phyloP scores from a whole-genome alignment of 768 basidiomycete species.

The Termitomyces sp. region DNA sequence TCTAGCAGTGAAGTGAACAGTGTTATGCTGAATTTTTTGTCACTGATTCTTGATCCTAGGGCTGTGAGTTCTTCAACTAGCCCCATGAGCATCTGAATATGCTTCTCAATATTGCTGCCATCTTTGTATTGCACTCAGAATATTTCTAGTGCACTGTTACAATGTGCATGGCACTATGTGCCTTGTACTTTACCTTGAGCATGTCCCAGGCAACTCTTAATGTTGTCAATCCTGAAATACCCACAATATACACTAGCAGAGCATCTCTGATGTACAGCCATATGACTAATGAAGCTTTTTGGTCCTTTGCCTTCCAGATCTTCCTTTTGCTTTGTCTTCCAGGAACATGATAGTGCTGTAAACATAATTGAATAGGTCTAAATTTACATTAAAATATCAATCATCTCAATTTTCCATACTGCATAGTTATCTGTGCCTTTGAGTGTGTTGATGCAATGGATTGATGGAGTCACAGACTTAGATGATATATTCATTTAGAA shows the following conservation, averaged over 20 bases:
- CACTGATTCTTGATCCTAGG: conserved; percentile 20
- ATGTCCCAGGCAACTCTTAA: conserved; percentile 25
- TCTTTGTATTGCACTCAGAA: conserved; percentile 25
- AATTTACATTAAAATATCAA: neutral
- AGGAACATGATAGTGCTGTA: neutral
- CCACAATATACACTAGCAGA: conserved; percentile 25
- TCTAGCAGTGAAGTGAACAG: conserved; percentile 30
- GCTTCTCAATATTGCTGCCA: conserved; percentile 27
- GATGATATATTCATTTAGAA: neutral
- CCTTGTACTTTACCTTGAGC: conserved; percentile 25
- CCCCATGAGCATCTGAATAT: conserved; percentile 24
- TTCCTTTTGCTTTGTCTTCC: neutral
- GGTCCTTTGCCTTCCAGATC: conserved; percentile 26
- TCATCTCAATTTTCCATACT: conserved; percentile 7
- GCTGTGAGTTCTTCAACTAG: conserved; percentile 21
- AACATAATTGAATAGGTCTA: conserved; percentile 8
- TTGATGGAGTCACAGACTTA: neutral
- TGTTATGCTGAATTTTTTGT: conserved; percentile 27
- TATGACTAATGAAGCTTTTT: conserved; percentile 28
- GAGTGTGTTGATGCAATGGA: conserved; percentile 1
- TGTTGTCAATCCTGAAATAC: neutral
- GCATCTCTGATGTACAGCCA: conserved; percentile 24
- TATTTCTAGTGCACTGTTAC: conserved; percentile 24
- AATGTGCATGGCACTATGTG: conserved; percentile 25
- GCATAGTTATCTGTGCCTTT: conserved; percentile 8